A percentile compares a stretch with the other conserved stretches of the same genome.
These are phyloP conservation scores for Lyophyllum shimeji DNA, from an alignment of 768 basidiomycete species.

Conservation along the genomic window DNA sequence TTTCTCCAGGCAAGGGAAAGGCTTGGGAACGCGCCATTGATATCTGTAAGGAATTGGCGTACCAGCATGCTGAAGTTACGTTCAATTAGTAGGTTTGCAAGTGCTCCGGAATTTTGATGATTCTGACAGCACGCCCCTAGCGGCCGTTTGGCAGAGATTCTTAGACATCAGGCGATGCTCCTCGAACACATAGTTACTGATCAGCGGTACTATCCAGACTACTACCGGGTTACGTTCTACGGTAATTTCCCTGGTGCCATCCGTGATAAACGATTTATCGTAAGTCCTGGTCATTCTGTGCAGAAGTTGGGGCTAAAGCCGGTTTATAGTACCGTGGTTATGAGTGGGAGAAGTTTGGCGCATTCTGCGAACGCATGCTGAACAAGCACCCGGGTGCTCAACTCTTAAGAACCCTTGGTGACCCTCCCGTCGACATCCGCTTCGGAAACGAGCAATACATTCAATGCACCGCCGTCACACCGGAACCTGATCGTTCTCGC, in stretches of 20 bases:
- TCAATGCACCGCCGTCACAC: slow-evolving; percentile 82
- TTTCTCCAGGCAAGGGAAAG: slow-evolving; percentile 78
- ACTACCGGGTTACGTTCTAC: slow-evolving; percentile 92
- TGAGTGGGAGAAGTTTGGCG: slow-evolving; percentile 91
- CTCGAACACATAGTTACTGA: slow-evolving; percentile 84
- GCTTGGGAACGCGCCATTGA: slow-evolving; percentile 97
- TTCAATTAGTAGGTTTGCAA: slow-evolving; percentile 76
- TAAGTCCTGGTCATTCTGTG: slow-evolving; percentile 37
- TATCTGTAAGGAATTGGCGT: slow-evolving; percentile 88
- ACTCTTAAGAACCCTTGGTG: slow-evolving; percentile 67
- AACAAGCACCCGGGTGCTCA: slow-evolving; percentile 88
- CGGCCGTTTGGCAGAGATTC: slow-evolving; percentile 78
- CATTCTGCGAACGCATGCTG: slow-evolving; percentile 89
- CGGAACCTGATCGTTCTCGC: slow-evolving; percentile 77
- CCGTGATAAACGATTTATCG: slow-evolving; percentile 88
- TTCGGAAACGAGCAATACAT: slow-evolving; percentile 82
- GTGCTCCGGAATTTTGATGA: background rate
- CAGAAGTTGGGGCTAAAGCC: slow-evolving; percentile 7
- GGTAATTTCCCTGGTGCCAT: slow-evolving; percentile 88
- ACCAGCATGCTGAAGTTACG: slow-evolving; percentile 85
- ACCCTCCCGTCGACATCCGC: slow-evolving; percentile 80
- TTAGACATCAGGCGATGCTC: slow-evolving; percentile 84
- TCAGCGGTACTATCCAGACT: slow-evolving; percentile 86
- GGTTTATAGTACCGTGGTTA: slow-evolving; percentile 79
- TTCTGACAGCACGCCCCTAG: slow-evolving; percentile 35